Evolutionary conservation across 1,284 basidiomycete species (phyloP).

Genomic region (Irpex rosettiformis): DNA sequence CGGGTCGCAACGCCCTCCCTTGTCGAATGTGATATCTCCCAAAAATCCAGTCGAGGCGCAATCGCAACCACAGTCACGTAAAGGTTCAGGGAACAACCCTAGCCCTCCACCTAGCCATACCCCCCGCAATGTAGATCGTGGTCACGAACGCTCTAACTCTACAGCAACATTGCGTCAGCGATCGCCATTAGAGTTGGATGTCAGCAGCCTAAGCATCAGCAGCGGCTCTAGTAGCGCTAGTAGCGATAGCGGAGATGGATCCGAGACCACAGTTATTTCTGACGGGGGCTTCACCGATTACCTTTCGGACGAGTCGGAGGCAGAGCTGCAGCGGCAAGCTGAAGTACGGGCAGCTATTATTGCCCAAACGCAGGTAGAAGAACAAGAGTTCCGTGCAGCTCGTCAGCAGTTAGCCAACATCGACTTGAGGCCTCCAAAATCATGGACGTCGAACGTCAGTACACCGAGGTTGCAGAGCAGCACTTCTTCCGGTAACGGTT

Average conservation of each 20-base stretch:
- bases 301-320: constrained; percentile 79
- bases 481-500: neutral
- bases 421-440: constrained; percentile 68
- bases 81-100: constrained; percentile 18
- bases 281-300: constrained; percentile 84
- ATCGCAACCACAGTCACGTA: constrained; percentile 22
- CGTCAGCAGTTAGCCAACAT: constrained; percentile 71
- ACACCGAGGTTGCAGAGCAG: constrained; percentile 26
- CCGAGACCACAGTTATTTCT: constrained; percentile 73
- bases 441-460: constrained; percentile 47
- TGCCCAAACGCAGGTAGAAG: constrained; percentile 76
- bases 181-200: constrained; percentile 33
- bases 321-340: constrained; percentile 76
- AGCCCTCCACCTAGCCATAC: constrained; percentile 5
- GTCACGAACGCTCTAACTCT: constrained; percentile 10
- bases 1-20: neutral
- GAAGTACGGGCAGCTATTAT: constrained; percentile 69
- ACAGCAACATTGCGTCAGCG: constrained; percentile 15
- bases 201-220: constrained; percentile 38
- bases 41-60: constrained; percentile 25
- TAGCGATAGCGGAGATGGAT: constrained; percentile 54
- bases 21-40: neutral
- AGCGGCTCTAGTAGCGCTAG: constrained; percentile 35
- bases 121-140: constrained; percentile 11
- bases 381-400: constrained; percentile 73